Evolutionary conservation across 495 filamentous ascomycete species (phyloP).

Genomic region (Trichoderma reesei): DNA sequence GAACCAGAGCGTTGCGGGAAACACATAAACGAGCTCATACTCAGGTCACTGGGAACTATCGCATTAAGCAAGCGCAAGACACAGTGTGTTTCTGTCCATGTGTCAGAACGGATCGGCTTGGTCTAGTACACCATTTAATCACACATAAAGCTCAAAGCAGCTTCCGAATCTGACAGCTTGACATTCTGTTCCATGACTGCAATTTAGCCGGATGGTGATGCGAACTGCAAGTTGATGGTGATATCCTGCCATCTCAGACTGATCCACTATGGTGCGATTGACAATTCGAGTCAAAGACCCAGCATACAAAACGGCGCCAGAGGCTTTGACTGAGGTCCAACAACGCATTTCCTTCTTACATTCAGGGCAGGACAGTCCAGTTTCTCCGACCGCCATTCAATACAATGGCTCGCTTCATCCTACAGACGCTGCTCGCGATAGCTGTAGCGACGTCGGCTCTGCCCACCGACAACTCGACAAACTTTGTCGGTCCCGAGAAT

Average conservation of each 20-base stretch:
- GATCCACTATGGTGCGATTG: conserved; percentile 7
- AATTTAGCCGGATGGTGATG: not conserved
- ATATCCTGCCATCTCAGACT: not conserved
- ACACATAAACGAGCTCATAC: not conserved
- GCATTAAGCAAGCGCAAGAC: too few species aligned
- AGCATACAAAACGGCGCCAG: not conserved
- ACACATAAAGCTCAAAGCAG: not conserved
- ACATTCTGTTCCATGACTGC: not conserved
- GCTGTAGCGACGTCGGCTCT: not conserved
- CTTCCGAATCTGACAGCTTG: not conserved
- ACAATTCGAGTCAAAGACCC: not conserved
- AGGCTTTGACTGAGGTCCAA: not conserved
- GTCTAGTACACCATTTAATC: not conserved
- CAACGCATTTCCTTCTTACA: not conserved
- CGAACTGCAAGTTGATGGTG: not conserved
- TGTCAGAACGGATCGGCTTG: not conserved
- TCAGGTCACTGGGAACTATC: not conserved
- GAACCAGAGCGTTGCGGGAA: not conserved
- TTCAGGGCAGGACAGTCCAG: not conserved
- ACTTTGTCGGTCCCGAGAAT: conserved; percentile 20
- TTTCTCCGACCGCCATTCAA: not conserved
- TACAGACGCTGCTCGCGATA: not conserved
- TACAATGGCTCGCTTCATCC: not conserved
- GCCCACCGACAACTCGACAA: not conserved
- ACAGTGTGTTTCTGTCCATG: not conserved